Evolutionary conservation across 371 early-diverging fungal genomes (phyloP).

Genomic region (Mucor circinelloides): DNA sequence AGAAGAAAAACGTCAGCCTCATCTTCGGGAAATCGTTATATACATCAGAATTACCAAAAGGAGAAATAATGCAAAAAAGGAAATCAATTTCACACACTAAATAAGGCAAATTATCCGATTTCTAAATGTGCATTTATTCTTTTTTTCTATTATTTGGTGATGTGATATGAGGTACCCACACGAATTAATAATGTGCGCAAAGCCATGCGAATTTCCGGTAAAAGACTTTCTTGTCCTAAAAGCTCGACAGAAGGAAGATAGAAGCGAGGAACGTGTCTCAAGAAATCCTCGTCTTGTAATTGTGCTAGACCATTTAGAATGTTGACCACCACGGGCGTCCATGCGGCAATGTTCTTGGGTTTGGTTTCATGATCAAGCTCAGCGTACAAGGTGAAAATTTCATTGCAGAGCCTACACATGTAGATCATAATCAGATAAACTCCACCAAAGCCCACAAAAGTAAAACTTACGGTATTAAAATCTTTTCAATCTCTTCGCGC

Average conservation of each 20-base stretch:
- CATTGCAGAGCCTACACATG: slow-evolving; percentile 41
- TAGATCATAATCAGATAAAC: not conserved
- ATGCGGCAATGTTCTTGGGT: slow-evolving; percentile 55
- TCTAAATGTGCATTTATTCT: not conserved
- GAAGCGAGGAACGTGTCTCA: slow-evolving; percentile 49
- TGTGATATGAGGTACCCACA: slow-evolving; percentile 50
- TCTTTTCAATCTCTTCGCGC: slow-evolving; percentile 49
- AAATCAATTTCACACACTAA: slow-evolving; percentile 15
- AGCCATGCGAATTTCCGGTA: slow-evolving; percentile 51
- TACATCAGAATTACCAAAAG: not conserved
- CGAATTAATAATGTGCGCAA: slow-evolving; percentile 50
- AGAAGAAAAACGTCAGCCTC: not conserved
- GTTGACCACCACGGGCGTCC: slow-evolving; percentile 59
- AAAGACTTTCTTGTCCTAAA: slow-evolving; percentile 46
- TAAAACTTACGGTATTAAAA: slow-evolving; percentile 54
- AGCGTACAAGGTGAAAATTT: slow-evolving; percentile 52
- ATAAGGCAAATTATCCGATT: slow-evolving; percentile 6
- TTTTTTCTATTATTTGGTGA: slow-evolving; percentile 25
- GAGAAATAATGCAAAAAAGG: slow-evolving; percentile 5
- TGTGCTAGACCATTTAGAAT: slow-evolving; percentile 49
- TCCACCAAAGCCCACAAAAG: not conserved
- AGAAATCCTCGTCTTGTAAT: slow-evolving; percentile 56
- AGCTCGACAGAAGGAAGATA: slow-evolving; percentile 53
- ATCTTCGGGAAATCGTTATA: not conserved
- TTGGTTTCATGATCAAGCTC: slow-evolving; percentile 57